Conservation (phyloP, 768 basidiomycete species). For the Rhizopogon vesiculosus region DNA sequence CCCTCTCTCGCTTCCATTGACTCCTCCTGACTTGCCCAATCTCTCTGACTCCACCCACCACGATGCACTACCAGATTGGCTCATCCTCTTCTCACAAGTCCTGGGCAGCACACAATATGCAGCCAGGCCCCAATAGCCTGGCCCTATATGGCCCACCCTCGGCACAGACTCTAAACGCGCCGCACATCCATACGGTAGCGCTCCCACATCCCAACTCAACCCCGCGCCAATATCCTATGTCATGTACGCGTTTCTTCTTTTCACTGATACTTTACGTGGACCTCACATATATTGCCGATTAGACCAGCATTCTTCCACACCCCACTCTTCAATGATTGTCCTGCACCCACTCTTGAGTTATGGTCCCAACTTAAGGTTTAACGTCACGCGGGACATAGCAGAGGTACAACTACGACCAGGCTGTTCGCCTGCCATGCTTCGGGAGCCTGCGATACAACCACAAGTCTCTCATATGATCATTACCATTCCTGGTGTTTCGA, state of each 20-base stretch:
- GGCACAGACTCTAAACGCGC: conserved; percentile 18
- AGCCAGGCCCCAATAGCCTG: not conserved
- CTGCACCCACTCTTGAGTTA: conserved; percentile 20
- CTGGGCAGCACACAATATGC: conserved; percentile 11
- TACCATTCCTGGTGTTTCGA: conserved; percentile 17
- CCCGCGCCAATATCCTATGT: conserved; percentile 11
- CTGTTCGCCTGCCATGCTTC: conserved; percentile 13
- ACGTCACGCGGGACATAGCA: conserved; percentile 21
- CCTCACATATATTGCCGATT: not conserved
- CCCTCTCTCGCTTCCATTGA: not conserved
- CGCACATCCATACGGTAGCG: conserved; percentile 23
- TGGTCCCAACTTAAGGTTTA: conserved; percentile 14
- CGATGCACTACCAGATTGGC: conserved; percentile 17
- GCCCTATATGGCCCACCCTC: conserved; percentile 11
- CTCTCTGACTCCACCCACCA: not conserved
- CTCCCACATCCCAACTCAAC: conserved; percentile 27
- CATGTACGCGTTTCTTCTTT: conserved; percentile 12
- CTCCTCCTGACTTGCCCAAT: not conserved
- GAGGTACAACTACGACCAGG: conserved; percentile 14
- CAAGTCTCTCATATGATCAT: conserved; percentile 11
- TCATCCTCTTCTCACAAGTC: conserved; percentile 13
- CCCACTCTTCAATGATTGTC: conserved; percentile 11
- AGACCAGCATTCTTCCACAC: conserved; percentile 8
- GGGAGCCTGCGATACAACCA: conserved; percentile 20
- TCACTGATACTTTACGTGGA: not conserved